Percentiles rank a stretch among this genome's conserved stretches.
phyloP scores from a whole-genome alignment of 225 moss, liverwort and hornwort genomes.

The Physcomitrellopsis africana region DNA sequence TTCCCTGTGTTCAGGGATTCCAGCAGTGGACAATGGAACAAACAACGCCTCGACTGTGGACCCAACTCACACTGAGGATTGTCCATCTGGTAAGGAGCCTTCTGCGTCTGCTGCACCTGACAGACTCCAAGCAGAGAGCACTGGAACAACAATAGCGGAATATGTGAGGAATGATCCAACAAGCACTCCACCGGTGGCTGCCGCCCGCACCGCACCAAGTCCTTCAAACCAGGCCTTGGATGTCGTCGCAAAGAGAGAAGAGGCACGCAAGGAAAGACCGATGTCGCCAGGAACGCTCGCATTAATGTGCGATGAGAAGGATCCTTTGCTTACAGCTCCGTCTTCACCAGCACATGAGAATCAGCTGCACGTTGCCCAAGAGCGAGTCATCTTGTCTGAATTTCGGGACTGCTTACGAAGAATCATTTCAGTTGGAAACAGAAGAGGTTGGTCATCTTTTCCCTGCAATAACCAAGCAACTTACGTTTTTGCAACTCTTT shows the following conservation, averaged over 20 bases:
- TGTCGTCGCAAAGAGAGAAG: conserved; percentile 31
- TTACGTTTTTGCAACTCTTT: not conserved
- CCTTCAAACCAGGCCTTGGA: conserved; percentile 22
- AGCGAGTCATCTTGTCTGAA: conserved; percentile 58
- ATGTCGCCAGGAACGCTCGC: conserved; percentile 84
- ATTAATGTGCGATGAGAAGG: conserved; percentile 88
- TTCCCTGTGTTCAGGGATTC: conserved; percentile 26
- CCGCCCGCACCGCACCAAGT: not conserved
- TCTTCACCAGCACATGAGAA: conserved; percentile 47
- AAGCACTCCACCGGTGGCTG: conserved; percentile 7
- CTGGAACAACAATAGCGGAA: conserved; percentile 16
- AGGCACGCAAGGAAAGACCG: conserved; percentile 47
- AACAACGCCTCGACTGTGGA: conserved; percentile 26
- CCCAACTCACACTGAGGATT: conserved; percentile 25
- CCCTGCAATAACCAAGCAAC: no score
- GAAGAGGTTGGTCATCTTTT: conserved; percentile 39
- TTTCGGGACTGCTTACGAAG: conserved; percentile 58
- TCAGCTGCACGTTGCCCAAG: conserved; percentile 46
- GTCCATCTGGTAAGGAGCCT: conserved; percentile 23
- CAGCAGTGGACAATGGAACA: conserved; percentile 42
- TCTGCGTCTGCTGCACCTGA: conserved; percentile 9
- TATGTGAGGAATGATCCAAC: conserved; percentile 9
- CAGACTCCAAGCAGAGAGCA: conserved; percentile 20
- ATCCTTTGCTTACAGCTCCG: conserved; percentile 68
- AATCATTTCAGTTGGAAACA: conserved; percentile 54